Percentiles rank a stretch among this genome's conserved stretches.
These are phyloP conservation scores for Casaregolazyma lundiana DNA, from an alignment of 1,139 yeast genomes.

Conservation along the genomic window DNA sequence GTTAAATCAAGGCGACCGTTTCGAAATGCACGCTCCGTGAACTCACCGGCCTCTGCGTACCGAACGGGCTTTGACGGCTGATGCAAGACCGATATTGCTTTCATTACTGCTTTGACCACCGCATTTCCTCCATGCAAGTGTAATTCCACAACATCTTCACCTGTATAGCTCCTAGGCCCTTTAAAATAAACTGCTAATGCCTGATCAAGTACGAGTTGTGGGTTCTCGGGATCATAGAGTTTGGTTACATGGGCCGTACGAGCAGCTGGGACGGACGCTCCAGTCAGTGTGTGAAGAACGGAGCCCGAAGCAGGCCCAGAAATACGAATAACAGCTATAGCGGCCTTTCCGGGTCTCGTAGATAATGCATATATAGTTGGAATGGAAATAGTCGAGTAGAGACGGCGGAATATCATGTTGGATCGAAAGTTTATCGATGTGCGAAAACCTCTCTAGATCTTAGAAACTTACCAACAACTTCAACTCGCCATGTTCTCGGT, in stretches of 20 bases:
- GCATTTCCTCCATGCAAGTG: slow-evolving; percentile 95
- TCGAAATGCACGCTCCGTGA: slow-evolving; percentile 74
- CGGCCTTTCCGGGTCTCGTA: slow-evolving; percentile 75
- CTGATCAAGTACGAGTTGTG: slow-evolving; percentile 58
- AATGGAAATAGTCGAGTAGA: neutral
- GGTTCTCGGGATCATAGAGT: slow-evolving; percentile 27
- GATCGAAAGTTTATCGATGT: neutral
- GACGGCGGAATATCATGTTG: neutral
- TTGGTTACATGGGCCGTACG: slow-evolving; percentile 53
- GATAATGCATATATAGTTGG: slow-evolving; percentile 83
- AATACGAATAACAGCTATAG: slow-evolving; percentile 79
- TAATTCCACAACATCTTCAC: slow-evolving; percentile 82
- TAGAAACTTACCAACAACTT: neutral
- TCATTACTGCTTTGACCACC: slow-evolving; percentile 63
- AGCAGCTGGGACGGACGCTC: slow-evolving; percentile 40
- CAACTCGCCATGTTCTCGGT: slow-evolving; percentile 7
- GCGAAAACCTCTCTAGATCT: neutral
- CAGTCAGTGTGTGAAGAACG: slow-evolving; percentile 46
- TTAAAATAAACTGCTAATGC: slow-evolving; percentile 67
- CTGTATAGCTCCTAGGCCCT: slow-evolving; percentile 83
- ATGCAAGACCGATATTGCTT: slow-evolving; percentile 46
- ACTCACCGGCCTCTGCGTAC: slow-evolving; percentile 92
- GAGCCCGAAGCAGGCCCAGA: slow-evolving; percentile 63
- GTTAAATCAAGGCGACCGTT: slow-evolving; percentile 69
- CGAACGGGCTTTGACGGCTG: slow-evolving; percentile 40